phyloP scores from a whole-genome alignment of 163 green algal genomes.

The Picocystis sp. region DNA sequence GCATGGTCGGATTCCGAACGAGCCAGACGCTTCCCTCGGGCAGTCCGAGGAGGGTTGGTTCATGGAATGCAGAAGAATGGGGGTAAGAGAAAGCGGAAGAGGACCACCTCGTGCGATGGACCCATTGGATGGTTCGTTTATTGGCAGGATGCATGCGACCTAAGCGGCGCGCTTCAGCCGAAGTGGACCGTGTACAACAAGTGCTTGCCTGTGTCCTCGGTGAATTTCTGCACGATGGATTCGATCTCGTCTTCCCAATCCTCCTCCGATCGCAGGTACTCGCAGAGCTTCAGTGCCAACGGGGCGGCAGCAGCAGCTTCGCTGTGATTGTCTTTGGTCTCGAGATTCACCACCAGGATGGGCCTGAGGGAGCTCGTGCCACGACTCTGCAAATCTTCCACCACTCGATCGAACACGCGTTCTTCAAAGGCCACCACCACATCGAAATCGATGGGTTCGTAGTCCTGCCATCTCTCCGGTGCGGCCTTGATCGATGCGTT shows the following conservation, averaged over 20 bases:
- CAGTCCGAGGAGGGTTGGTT: too few relatives aligned
- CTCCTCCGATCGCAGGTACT: slow-evolving; percentile 38
- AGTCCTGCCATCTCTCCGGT: slow-evolving; percentile 73
- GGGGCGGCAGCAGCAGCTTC: slow-evolving; percentile 56
- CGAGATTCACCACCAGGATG: slow-evolving; percentile 44
- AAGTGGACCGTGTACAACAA: slow-evolving; percentile 53
- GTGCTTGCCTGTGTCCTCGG: slow-evolving; percentile 29
- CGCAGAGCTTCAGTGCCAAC: slow-evolving; percentile 51
- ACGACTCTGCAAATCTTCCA: slow-evolving; percentile 46
- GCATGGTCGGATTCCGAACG: too few relatives aligned
- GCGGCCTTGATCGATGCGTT: slow-evolving; percentile 70
- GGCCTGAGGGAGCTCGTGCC: slow-evolving; percentile 19
- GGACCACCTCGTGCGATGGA: too few relatives aligned
- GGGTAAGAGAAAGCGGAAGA: too few relatives aligned
- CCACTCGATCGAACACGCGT: slow-evolving; percentile 63
- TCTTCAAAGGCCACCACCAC: slow-evolving; percentile 82
- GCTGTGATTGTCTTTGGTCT: slow-evolving; percentile 50
- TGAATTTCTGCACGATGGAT: slow-evolving; percentile 37
- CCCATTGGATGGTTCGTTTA: too few relatives aligned
- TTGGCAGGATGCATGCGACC: slow-evolving; percentile 4
- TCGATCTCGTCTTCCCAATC: slow-evolving; percentile 60
- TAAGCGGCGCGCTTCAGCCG: slow-evolving; percentile 36
- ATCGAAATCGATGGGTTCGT: slow-evolving; percentile 48
- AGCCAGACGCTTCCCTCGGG: too few relatives aligned
- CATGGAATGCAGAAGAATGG: too few relatives aligned